Conservation (phyloP, 2,329 filamentous ascomycete species). For the Colletotrichum liriopes region DNA sequence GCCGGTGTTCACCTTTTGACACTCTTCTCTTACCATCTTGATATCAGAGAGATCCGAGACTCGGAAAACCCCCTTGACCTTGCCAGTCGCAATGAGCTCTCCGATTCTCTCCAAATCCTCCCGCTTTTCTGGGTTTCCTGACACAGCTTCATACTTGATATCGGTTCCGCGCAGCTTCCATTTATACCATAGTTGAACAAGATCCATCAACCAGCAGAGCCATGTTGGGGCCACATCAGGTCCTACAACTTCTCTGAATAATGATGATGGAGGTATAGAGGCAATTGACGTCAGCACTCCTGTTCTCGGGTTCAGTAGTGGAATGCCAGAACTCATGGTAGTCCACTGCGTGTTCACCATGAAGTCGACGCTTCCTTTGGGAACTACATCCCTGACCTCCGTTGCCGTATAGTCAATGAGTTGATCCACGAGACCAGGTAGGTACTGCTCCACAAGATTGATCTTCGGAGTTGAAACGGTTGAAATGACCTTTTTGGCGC, state of each 20-base stretch:
- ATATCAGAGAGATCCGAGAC: slow-evolving; percentile 60
- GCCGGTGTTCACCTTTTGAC: slow-evolving; percentile 56
- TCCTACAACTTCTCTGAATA: slow-evolving; percentile 52
- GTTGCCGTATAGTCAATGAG: slow-evolving; percentile 66
- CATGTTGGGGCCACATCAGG: slow-evolving; percentile 53
- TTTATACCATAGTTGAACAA: slow-evolving; percentile 58
- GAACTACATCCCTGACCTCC: slow-evolving; percentile 55
- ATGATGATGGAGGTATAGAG: slow-evolving; percentile 53
- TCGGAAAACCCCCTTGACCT: slow-evolving; percentile 60
- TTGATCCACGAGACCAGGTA: slow-evolving; percentile 64
- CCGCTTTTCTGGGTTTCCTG: slow-evolving; percentile 57
- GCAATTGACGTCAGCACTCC: slow-evolving; percentile 61
- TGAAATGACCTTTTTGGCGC: slow-evolving; percentile 63
- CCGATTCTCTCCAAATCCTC: slow-evolving; percentile 61
- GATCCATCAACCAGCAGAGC: slow-evolving; percentile 54
- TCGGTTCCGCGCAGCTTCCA: slow-evolving; percentile 61
- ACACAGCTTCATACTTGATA: slow-evolving; percentile 62
- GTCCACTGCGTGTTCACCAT: slow-evolving; percentile 64
- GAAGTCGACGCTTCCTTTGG: slow-evolving; percentile 63
- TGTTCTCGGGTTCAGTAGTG: slow-evolving; percentile 54
- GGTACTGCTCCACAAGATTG: slow-evolving; percentile 56
- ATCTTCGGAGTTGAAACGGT: slow-evolving; percentile 69
- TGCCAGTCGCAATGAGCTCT: slow-evolving; percentile 58
- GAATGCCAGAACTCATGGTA: slow-evolving; percentile 57
- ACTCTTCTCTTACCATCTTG: slow-evolving; percentile 58